These are phyloP conservation scores for Stachybotrys echinatus DNA, from an alignment of 2,329 filamentous ascomycete species.

Conservation along the genomic window DNA sequence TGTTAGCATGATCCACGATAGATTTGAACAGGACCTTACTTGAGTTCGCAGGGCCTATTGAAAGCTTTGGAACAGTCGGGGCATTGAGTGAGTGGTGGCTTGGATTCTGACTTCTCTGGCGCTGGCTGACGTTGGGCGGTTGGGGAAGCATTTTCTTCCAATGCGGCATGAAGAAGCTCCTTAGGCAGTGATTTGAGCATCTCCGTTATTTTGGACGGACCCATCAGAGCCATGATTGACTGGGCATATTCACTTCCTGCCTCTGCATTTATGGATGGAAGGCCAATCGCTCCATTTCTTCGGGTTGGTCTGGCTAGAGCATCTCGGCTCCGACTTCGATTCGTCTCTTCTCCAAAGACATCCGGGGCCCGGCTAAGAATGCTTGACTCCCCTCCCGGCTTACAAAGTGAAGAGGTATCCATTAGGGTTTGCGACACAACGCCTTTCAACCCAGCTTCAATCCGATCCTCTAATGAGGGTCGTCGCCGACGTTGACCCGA, in stretches of 20 bases:
- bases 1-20: constrained; percentile 11
- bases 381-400: no score
- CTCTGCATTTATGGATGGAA: no score
- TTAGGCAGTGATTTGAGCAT: constrained; percentile 19
- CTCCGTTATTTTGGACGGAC: constrained; percentile 7
- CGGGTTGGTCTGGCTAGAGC: no score
- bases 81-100: constrained; percentile 22
- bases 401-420: no score
- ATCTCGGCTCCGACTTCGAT: no score
- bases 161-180: constrained; percentile 23
- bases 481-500: no score
- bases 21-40: constrained; percentile 31
- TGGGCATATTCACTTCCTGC: no score
- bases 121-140: neutral
- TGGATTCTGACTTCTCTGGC: constrained; percentile 7
- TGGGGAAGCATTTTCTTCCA: constrained; percentile 12
- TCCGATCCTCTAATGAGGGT: no score
- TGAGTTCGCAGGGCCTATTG: constrained; percentile 49
- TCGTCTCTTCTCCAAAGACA: no score
- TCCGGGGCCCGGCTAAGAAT: no score
- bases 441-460: no score
- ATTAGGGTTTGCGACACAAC: no score
- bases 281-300: neutral
- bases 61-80: constrained; percentile 40
- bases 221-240: neutral